Evolutionary conservation across 164 flowering plant genomes (phyloP), one percentile per base, ranked within the genome.

Genomic region (Umbilicus rupestris): DNA sequence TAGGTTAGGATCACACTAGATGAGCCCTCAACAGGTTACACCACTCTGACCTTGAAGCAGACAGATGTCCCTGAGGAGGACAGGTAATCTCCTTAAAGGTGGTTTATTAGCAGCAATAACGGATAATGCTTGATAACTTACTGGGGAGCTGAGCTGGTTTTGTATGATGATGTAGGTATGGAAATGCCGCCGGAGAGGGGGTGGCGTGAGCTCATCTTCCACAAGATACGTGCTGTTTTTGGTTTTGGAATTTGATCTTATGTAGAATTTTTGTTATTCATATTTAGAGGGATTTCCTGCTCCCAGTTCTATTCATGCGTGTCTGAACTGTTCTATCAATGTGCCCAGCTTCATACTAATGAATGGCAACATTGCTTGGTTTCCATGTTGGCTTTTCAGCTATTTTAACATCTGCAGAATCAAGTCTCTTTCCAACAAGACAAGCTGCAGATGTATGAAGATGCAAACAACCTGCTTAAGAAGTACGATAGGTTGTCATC

Each of bases 11-110:
- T 91, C 30, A 52, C 75, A 12, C 80, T 91, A 47, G 90, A 89
- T 11, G 97, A 91, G 79, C 93, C 93, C 9, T 87, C 89, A 66
- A 73, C 93, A 7, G 96, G 95, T 8, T 65, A 82, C 9, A 91
- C 97, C 1, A 66, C 81, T 69, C 76, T 87, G 44, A 84, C 75
- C 67, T 69, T 91, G 69, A 75, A 68, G 0, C 97, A 91, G 49
- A 81, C 83, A 9, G 93, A 86, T 69, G 78, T 91, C 31, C 97
- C 97, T 3, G 97, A 89, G 70, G 97, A 91, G 71, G 97, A 91
- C 80, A 87, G 97, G 97, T 89, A 58, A 15, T 69, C 50, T 31
- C 11, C 45, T 28, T 67, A 2, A 22, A 14, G 47, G 49, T 41
- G 5, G 22, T 37, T 20, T 9, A 2, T 7, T 16, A 39, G 4